Base-by-base conservation (phyloP, 495 filamentous ascomycete species). In the Aspergillus nanangensis region DNA sequence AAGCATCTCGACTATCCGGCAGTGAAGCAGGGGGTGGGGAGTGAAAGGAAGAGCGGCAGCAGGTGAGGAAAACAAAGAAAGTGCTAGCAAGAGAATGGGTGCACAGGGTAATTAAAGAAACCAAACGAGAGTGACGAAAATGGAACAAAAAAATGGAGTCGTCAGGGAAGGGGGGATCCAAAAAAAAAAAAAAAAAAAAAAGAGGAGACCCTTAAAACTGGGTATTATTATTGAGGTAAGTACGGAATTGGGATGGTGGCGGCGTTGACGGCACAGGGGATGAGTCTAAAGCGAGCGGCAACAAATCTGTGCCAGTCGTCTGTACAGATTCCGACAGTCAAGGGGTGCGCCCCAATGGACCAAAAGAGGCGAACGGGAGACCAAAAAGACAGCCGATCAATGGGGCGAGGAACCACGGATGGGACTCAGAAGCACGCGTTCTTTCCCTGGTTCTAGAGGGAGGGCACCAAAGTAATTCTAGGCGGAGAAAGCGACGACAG, bases 1-100 rank as follows among this genome's bases (percentile, higher is more conserved):
- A 38, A 49, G 37, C 56, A 59, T 55, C 47, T 41, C 55, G 51
- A 45, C 39, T 23, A 35, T 34, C 40, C 41, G 29, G 21, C 40
- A 38, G 37, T 17, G 31, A 37, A 34, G 42, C 27, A 39, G 20
- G 10, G 5, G 31, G 19, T 18, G 21, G 41, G 42, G 9, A 14
- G 20, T 11, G 41, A 37, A 15, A 32, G 33, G 23, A 36, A 24
- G 23, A 23, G 33, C 43, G 14, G 21, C 17, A 18, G 42, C 15
- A 31, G 43, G 33, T 32, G 18, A 29, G 7, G 41, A 19, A 36
- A 34, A 38, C 35, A 14, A 29, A 9, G 41, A 19, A 36, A 34
- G 31, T 8, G 13, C 36, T 33, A 37, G 34, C 24, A 25, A 42
- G 35, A 29, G 20, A 24, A 39, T n/a, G n/a, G n/a, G n/a, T n/a